Percentiles rank a stretch among this genome's conserved stretches.
These are phyloP conservation scores for Striga hermonthica DNA, from an alignment of 305 asterid genomes.

Conservation along the genomic window DNA sequence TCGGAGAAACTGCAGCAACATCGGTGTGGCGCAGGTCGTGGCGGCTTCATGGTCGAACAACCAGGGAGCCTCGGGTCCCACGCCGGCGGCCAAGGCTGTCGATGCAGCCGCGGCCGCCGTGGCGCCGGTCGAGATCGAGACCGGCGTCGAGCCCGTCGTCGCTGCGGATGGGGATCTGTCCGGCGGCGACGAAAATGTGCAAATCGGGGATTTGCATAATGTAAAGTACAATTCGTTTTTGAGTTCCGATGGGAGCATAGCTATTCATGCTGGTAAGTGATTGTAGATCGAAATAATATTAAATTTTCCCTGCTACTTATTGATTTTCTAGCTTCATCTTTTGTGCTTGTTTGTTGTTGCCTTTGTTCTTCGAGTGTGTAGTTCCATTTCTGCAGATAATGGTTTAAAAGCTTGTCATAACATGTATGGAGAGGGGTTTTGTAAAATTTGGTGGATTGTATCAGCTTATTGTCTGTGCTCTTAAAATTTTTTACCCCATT, in stretches of 20 bases:
- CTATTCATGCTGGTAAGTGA: conserved; percentile 89
- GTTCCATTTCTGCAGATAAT: neutral
- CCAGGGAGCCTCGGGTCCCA: conserved; percentile 32
- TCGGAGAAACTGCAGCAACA: conserved; percentile 89
- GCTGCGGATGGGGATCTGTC: conserved; percentile 38
- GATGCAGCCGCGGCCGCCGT: conserved; percentile 52
- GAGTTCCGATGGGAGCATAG: conserved; percentile 76
- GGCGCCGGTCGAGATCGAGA: conserved; percentile 49
- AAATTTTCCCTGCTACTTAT: neutral
- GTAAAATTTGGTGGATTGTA: too few relatives aligned
- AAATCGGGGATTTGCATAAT: conserved; percentile 46
- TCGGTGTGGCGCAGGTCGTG: conserved; percentile 91
- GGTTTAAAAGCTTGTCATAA: neutral
- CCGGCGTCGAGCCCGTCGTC: conserved; percentile 50
- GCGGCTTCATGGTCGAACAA: conserved; percentile 96
- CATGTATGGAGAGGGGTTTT: neutral
- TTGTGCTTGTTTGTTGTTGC: neutral
- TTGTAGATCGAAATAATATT: neutral
- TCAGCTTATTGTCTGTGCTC: neutral
- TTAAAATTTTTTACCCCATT: neutral
- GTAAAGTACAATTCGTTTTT: conserved; percentile 62
- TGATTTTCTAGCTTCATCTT: conserved; percentile 1
- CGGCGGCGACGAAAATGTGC: conserved; percentile 43
- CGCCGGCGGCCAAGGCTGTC: conserved; percentile 68
- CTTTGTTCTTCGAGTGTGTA: too few relatives aligned